Evolutionary conservation across 2,329 filamentous ascomycete species (phyloP), one percentile per base, ranked within the genome.

Genomic region (Aureobasidium musti): DNA sequence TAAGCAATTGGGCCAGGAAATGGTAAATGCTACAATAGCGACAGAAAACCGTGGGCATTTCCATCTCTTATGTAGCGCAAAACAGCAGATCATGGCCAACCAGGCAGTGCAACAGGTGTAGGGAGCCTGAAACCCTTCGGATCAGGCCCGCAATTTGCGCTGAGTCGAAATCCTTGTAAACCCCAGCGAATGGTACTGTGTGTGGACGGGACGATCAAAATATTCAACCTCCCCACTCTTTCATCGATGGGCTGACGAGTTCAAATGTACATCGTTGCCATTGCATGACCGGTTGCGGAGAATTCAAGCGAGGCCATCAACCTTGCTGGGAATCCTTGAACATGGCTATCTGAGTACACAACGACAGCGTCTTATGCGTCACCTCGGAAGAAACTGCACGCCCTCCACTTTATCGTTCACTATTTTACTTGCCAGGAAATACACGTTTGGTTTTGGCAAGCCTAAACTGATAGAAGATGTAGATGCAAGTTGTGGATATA

Each of bases 81-180:
- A 23, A 45, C 23, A 43, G 54, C 13, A 30, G 54, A 59, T 59
- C 39, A 59, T 45, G 54, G 26, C 37, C 21, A n/a, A 56, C 33
- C 21, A 56, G 56, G 53, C 37, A 39, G 54, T 43, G 54, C 37
- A 59, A 26, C 28, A 30, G 60, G 21, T 28, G 59, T 21, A 63
- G 59, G 59, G 35, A 63, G 47, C 60, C 60, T 63, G 60, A 63
- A 63, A 63, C 60, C 59, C 43, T 63, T 21, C 23, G 23, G 35
- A 37, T 39, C 59, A 63, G 47, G 35, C 43, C 60, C 60, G 47
- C 49, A 63, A 63, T 63, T 53, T 63, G 60, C 60, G 17, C 37
- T 52, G 35, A 53, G 19, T 50, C 49, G 33, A 63, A 21, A 53
- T 50, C 47, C 47, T 63, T 53, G 60, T 37, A 52, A 52, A 23